Base-by-base conservation (phyloP, 495 filamentous ascomycete genomes). In the Penicillium angulare region DNA sequence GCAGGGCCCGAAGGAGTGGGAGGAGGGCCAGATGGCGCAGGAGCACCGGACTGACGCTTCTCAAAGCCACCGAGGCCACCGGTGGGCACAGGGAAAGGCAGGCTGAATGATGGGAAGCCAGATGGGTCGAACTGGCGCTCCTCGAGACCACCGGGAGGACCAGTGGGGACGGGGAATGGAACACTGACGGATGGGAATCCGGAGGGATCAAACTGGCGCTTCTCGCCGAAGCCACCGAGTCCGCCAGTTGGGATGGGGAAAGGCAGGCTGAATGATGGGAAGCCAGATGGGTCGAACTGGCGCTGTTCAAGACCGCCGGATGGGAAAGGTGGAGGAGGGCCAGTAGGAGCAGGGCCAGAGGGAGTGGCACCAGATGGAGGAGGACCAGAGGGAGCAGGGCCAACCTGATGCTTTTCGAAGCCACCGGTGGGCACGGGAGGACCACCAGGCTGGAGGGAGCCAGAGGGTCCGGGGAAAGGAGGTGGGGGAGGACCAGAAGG, bases 41-140 rank as follows among this genome's bases (percentile, higher is more conserved):
- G 47, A 40, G 7, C 29, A 13, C 29, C 29, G 29, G 13, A 32
- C 29, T 32, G 7, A 32, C 13, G 21, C 13, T 35, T 29, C 46
- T 49, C 23, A 10, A 47, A 49, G 35, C 24, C 16, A 20, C 34
- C 34, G 16, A 32, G 7, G 29, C 29, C 29, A 22, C 53, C 43
- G 13, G 39, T 46, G 26, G 42, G 42, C n/a, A n/a, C n/a, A n/a
- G n/a, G n/a, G n/a, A n/a, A n/a, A n/a, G n/a, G n/a, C n/a, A n/a
- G n/a, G n/a, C n/a, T n/a, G n/a, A n/a, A n/a, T n/a, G n/a, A n/a
- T n/a, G n/a, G n/a, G n/a, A n/a, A n/a, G 18, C 53, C 49, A 6
- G 42, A 48, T 12, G 38, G 43, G 22, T 32, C 45, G 34, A 48
- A 48, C 34, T 48, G 45, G 21, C 45, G 45, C 45, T 48, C 35